These are phyloP conservation scores for Abelmoschus esculentus DNA, from an alignment of 345 rosid species.

Conservation along the genomic window DNA sequence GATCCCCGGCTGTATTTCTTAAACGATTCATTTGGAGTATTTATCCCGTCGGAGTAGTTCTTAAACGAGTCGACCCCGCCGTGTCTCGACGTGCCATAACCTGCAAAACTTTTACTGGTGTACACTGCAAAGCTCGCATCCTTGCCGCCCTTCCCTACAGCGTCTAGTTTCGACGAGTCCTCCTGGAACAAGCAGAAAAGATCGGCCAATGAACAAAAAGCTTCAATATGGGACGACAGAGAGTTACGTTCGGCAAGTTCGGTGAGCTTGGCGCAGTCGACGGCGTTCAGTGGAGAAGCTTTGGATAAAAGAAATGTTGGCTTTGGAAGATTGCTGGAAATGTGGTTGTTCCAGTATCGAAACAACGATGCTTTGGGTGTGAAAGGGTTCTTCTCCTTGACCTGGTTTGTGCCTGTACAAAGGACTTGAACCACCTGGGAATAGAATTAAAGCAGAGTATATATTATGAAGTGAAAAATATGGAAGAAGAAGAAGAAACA, in stretches of 20 bases:
- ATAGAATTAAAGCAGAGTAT: neutral
- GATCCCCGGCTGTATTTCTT: constrained; percentile 41
- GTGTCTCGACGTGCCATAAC: constrained; percentile 31
- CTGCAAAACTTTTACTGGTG: constrained; percentile 31
- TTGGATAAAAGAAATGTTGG: constrained; percentile 64
- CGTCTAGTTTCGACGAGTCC: constrained; percentile 10
- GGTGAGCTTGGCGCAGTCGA: constrained; percentile 38
- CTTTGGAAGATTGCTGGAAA: constrained; percentile 31
- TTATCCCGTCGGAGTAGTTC: constrained; percentile 42
- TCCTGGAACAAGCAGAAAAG: constrained; percentile 44
- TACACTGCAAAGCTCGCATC: constrained; percentile 47
- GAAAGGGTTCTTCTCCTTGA: constrained; percentile 45
- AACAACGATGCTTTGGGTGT: constrained; percentile 58
- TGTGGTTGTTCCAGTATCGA: constrained; percentile 80
- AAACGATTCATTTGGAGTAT: constrained; percentile 32
- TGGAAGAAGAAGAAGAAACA: constrained; percentile 8
- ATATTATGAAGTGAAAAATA: neutral
- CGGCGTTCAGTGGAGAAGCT: constrained; percentile 55
- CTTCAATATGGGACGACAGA: constrained; percentile 36
- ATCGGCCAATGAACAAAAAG: constrained; percentile 54
- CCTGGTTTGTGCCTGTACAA: neutral
- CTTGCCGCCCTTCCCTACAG: constrained; percentile 1
- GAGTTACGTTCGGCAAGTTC: constrained; percentile 34
- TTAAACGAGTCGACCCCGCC: constrained; percentile 48
- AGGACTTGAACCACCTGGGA: constrained; percentile 19